These are phyloP conservation scores for Flaveria robusta DNA, from an alignment of 129 eudicot genomes.

Conservation along the genomic window DNA sequence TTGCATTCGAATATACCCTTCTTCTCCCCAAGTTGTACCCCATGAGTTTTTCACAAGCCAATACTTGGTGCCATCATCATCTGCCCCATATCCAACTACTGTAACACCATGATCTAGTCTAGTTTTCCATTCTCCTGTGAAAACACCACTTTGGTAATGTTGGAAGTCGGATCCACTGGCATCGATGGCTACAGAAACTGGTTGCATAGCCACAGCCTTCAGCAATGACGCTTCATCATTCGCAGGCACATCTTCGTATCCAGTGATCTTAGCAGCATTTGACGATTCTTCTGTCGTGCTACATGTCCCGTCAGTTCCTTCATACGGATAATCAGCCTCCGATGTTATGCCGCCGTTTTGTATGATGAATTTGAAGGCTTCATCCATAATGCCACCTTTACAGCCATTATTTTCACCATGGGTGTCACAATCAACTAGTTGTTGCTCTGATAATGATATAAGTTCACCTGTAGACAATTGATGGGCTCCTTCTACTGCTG, in stretches of 20 bases:
- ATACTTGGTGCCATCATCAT: constrained; percentile 30
- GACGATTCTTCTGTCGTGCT: constrained; percentile 14
- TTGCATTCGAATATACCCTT: constrained; percentile 33
- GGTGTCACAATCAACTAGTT: constrained; percentile 34
- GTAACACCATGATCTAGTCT: constrained; percentile 33
- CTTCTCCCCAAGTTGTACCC: constrained; percentile 39
- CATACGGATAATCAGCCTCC: constrained; percentile 20
- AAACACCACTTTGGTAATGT: constrained; percentile 14
- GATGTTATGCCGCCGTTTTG: constrained; percentile 27
- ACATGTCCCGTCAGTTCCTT: constrained; percentile 26
- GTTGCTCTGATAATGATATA: constrained; percentile 33
- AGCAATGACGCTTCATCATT: constrained; percentile 16
- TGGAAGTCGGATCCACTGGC: constrained; percentile 23
- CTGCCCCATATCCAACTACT: constrained; percentile 27
- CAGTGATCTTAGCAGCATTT: constrained; percentile 15
- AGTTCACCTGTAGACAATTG: constrained; percentile 25
- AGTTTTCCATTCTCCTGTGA: constrained; percentile 26
- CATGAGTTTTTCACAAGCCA: constrained; percentile 41
- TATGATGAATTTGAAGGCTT: constrained; percentile 24
- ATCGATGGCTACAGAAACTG: constrained; percentile 32
- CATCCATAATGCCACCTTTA: constrained; percentile 28
- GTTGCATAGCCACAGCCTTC: constrained; percentile 33
- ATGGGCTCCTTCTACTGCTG: constrained; percentile 25
- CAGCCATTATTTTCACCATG: constrained; percentile 26
- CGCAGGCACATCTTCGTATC: constrained; percentile 30